phyloP scores from a whole-genome alignment of 2,329 filamentous ascomycete species.

The Aureobasidium subglaciale region DNA sequence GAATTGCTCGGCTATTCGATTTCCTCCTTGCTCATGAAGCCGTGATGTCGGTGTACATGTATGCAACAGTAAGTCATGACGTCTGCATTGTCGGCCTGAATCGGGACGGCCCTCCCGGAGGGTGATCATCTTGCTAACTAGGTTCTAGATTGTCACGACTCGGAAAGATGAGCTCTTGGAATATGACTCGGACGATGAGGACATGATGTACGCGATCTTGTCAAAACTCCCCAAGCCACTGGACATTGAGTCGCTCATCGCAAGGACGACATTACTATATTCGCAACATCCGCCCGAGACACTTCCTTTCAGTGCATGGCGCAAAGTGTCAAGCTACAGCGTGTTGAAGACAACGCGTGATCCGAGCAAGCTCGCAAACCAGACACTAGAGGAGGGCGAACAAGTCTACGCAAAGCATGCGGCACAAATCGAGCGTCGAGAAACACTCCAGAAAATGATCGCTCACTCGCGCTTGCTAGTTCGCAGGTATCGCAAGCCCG shows the following conservation, averaged over 20 bases:
- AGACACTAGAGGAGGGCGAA: constrained; percentile 60
- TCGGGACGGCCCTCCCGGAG: not conserved
- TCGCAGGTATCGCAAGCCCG: constrained; percentile 60
- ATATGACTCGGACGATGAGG: constrained; percentile 67
- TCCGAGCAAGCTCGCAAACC: constrained; percentile 41
- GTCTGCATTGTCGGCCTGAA: not conserved
- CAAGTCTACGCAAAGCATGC: constrained; percentile 64
- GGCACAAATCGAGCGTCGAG: constrained; percentile 60
- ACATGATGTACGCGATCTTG: constrained; percentile 84
- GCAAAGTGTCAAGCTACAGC: constrained; percentile 63
- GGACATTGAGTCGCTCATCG: constrained; percentile 71
- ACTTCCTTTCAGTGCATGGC: constrained; percentile 60
- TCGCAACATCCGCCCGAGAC: constrained; percentile 61
- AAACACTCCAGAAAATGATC: constrained; percentile 48
- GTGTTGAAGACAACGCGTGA: constrained; percentile 75
- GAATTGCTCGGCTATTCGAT: constrained; percentile 88
- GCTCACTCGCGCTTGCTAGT: constrained; percentile 35
- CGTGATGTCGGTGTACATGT: constrained; percentile 85
- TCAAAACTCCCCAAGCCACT: constrained; percentile 78
- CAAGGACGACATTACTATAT: constrained; percentile 58
- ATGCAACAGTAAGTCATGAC: constrained; percentile 52
- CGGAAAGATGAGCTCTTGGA: constrained; percentile 79
- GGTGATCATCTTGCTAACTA: constrained; percentile 6
- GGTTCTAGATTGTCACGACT: constrained; percentile 61
- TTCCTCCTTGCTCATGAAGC: constrained; percentile 81